These are phyloP conservation scores for Fragilaria crotonensis DNA, from an alignment of 108 stramenopile species.

Conservation along the genomic window DNA sequence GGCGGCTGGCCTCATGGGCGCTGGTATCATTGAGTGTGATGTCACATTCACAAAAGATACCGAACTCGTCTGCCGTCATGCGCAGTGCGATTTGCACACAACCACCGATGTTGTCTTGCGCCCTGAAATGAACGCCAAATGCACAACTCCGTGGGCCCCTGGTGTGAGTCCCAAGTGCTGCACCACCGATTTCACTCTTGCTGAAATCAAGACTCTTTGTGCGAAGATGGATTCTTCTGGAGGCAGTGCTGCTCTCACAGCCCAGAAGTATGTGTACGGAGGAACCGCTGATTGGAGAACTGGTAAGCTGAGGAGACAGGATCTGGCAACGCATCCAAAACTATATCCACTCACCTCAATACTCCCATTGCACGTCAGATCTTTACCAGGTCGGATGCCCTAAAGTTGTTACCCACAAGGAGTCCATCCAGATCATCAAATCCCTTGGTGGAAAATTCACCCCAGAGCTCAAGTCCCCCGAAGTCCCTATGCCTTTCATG, in stretches of 20 bases:
- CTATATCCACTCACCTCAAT: too few species aligned
- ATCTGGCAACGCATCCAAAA: too few species aligned
- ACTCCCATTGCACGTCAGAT: too few species aligned
- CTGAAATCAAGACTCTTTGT: conserved; percentile 62
- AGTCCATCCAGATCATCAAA: conserved; percentile 49
- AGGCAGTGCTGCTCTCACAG: conserved; percentile 28
- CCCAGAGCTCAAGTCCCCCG: conserved; percentile 58
- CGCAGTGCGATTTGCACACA: conserved; percentile 71
- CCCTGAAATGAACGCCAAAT: conserved; percentile 61
- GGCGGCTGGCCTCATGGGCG: conserved; percentile 42
- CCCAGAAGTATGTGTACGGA: conserved; percentile 50
- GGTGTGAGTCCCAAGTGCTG: conserved; percentile 54
- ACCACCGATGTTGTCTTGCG: conserved; percentile 54
- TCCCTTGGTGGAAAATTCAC: conserved; percentile 40
- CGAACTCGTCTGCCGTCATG: conserved; percentile 60
- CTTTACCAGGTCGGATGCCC: conserved; percentile 49
- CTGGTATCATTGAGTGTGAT: conserved; percentile 76
- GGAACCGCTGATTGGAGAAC: conserved; percentile 60
- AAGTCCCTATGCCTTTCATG: conserved; percentile 59
- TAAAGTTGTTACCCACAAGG: conserved; percentile 50
- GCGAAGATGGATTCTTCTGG: conserved; percentile 65
- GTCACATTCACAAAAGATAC: conserved; percentile 71
- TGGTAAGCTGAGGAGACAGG: too few species aligned
- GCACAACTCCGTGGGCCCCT: conserved; percentile 38
- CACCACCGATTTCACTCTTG: conserved; percentile 61